Conservation (phyloP, 176 grass and related monocot species). For the Pontederia paniculata region DNA sequence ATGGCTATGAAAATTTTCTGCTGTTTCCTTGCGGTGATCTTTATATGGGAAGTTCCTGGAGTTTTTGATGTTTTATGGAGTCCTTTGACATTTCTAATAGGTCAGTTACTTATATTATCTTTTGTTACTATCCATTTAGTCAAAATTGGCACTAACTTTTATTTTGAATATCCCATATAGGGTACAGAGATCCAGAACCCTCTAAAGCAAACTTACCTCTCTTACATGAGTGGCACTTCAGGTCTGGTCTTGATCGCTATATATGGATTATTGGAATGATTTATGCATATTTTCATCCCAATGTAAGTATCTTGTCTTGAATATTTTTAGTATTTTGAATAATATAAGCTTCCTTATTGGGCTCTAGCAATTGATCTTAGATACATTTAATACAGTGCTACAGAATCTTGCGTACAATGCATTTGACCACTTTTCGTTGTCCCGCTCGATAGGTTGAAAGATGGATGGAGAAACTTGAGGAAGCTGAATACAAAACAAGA, state of each 20-base stretch:
- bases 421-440: background rate
- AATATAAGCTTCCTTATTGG: background rate
- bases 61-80: conserved; percentile 15
- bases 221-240: conserved; percentile 21
- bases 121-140: background rate
- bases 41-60: conserved; percentile 18
- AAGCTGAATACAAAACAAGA: conserved; percentile 9
- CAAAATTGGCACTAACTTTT: background rate
- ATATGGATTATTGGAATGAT: conserved; percentile 21
- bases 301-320: conserved; percentile 4
- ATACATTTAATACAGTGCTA: background rate
- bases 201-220: conserved; percentile 13
- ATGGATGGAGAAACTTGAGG: conserved; percentile 17
- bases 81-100: conserved; percentile 15
- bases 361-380: background rate
- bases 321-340: background rate
- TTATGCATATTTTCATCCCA: conserved; percentile 16
- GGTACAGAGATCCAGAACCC: conserved; percentile 15
- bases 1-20: conserved; percentile 13
- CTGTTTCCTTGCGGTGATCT: conserved; percentile 13
- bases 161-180: background rate
- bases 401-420: background rate
- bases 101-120: background rate
- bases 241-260: conserved; percentile 21
- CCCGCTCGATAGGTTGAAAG: conserved; percentile 11